These are phyloP conservation scores for Lodderomyces theae DNA, from an alignment of 1,139 yeast species.

Conservation along the genomic window DNA sequence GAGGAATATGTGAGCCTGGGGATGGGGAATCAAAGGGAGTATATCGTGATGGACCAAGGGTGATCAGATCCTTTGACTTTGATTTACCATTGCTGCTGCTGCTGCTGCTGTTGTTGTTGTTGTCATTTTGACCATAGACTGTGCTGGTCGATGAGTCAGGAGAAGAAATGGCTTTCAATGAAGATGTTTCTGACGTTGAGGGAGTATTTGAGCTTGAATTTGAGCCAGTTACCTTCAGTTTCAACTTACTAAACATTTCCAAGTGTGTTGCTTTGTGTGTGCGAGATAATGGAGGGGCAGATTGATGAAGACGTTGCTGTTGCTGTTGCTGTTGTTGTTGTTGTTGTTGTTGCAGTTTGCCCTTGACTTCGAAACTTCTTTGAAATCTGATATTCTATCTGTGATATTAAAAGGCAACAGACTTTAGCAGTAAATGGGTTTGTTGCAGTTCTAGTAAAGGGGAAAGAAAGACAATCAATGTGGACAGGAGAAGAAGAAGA, in stretches of 20 bases:
- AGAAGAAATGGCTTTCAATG: slow-evolving; percentile 6
- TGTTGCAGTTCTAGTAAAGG: too few species aligned
- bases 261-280: too few species aligned
- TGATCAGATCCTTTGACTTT: slow-evolving; percentile 3
- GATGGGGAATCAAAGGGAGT: slow-evolving; percentile 57
- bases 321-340: too few species aligned
- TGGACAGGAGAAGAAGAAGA: too few species aligned
- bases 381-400: too few species aligned
- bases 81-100: neutral
- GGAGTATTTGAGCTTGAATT: slow-evolving; percentile 6
- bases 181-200: slow-evolving; percentile 6
- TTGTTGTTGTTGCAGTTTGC: too few species aligned
- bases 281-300: too few species aligned
- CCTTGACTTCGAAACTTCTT: too few species aligned
- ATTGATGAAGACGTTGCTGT: neutral
- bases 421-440: too few species aligned
- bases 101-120: neutral
- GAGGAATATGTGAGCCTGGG: slow-evolving; percentile 48
- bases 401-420: too few species aligned
- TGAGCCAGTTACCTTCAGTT: slow-evolving; percentile 8
- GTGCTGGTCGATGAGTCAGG: slow-evolving; percentile 4
- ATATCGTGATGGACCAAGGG: slow-evolving; percentile 10
- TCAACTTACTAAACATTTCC: slow-evolving; percentile 13
- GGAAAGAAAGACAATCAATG: too few species aligned
- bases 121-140: too few species aligned